Conservation (phyloP, 768 basidiomycete species). For the Lactifluus rugatus region DNA sequence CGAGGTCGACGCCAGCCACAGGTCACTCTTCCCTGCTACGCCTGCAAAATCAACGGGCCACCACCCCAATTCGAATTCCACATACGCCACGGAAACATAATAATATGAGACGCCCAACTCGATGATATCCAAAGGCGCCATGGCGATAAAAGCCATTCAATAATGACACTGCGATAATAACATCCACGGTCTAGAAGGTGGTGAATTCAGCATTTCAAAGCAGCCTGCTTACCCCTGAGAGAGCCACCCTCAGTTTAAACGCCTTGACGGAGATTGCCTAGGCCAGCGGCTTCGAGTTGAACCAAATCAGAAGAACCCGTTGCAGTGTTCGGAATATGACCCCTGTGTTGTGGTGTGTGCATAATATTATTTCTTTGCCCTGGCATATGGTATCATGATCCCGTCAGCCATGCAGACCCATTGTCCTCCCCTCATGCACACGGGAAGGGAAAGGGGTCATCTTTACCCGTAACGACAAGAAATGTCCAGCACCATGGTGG, state of each 20-base stretch:
- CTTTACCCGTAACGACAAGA: neutral
- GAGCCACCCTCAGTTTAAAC: neutral
- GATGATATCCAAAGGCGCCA: neutral
- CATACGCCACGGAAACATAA: neutral
- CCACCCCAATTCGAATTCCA: neutral
- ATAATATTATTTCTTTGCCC: neutral
- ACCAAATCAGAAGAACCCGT: neutral
- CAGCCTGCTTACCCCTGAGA: neutral
- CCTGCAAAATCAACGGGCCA: no score
- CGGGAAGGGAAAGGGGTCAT: neutral
- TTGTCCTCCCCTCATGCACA: neutral
- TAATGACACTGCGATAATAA: no score
- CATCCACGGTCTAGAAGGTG: no score
- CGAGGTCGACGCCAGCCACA: neutral
- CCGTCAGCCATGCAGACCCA: no score
- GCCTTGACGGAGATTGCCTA: neutral
- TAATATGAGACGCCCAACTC: neutral
- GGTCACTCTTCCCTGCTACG: neutral
- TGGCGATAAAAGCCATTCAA: no score
- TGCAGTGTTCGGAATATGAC: neutral
- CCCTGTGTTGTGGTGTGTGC: neutral
- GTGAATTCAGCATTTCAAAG: neutral
- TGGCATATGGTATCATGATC: neutral
- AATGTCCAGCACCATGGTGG: neutral
- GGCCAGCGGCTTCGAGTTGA: neutral